Evolutionary conservation across 441 rosid genomes (phyloP), one percentile per base, ranked within the genome.

Genomic region (Sinapis alba): DNA sequence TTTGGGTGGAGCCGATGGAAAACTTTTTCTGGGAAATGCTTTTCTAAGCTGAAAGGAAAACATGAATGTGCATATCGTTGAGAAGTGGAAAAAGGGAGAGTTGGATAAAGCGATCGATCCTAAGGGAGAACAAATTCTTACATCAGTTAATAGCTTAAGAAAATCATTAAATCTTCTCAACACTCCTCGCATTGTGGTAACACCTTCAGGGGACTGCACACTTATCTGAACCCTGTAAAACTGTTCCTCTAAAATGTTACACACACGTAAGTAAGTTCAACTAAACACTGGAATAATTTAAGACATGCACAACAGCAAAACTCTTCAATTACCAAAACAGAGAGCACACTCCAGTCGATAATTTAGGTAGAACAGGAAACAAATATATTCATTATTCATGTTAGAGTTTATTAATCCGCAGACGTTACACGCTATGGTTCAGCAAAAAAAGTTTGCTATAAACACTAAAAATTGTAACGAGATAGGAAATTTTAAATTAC

Each of bases 171-270:
- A 96, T 87, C 99, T 89, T 87, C 98, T 86, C 83, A 91, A 82
- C 15, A 92, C 89, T 68, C 83, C 95, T 56, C 84, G 88, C 38
- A 81, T 83, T 36, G 87, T 80, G 53, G 98, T 93, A 71, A 87
- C 72, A 70, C 98, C 99, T 80, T 90, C 97, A 20, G 96, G 97
- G 23, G 99, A 92, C 78, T 96, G 98, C 57, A 96, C 4, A 73
- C 98, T 92, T 72, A 93, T 81, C 88, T 96, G 97, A 78, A 93
- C 91, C 97, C 99, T 93, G 92, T 96, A 96, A 90, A 93, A 96
- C 99, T 96, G 98, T 78, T 88, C 84, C 84, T 81, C 84, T 78
- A 82, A 80, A 85, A 81, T 75, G 90, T 93, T 87, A 10, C 77
- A 57, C 34, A 30, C 4, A 28, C 3, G 32, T 56, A 65, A 19